These are phyloP conservation scores for Colletotrichum musae DNA, from an alignment of 2,329 filamentous ascomycete genomes.

Conservation along the genomic window DNA sequence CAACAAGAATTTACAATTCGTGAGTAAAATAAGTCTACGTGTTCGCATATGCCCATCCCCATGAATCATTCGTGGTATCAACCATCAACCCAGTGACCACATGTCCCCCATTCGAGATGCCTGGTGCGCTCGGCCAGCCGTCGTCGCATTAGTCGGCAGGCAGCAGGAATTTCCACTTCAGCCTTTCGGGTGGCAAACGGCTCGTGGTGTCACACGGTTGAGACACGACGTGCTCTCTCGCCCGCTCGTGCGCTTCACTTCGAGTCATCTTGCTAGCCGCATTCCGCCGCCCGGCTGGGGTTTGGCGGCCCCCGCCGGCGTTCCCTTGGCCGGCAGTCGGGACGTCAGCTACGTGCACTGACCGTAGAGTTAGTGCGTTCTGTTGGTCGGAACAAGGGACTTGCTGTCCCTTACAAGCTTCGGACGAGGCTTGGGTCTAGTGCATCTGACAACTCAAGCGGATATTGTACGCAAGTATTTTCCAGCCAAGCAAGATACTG, in stretches of 20 bases:
- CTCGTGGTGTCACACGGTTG: not conserved
- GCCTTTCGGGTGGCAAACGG: conserved; percentile 8
- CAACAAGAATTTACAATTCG: conserved; percentile 25
- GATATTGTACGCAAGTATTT: not conserved
- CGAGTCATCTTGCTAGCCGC: conserved; percentile 8
- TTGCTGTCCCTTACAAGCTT: not conserved
- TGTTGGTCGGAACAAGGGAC: not conserved
- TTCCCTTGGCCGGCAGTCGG: not conserved
- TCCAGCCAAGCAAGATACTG: not conserved
- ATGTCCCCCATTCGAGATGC: not conserved
- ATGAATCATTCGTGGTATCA: not conserved
- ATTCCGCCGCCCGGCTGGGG: conserved; percentile 5
- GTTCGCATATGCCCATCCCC: not conserved
- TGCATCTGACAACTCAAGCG: not conserved
- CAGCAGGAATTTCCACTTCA: conserved; percentile 10
- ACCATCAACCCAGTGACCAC: not conserved
- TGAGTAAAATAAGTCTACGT: not conserved
- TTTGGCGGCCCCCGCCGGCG: not conserved
- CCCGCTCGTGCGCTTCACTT: not conserved
- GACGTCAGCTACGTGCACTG: not conserved
- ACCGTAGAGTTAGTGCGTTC: not conserved
- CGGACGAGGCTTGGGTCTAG: not conserved
- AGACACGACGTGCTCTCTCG: conserved; percentile 19
- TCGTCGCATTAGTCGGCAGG: conserved; percentile 22
- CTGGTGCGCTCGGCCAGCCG: not conserved